Conservation (phyloP, 2,329 filamentous ascomycete species). For the Aspergillus sp. region DNA sequence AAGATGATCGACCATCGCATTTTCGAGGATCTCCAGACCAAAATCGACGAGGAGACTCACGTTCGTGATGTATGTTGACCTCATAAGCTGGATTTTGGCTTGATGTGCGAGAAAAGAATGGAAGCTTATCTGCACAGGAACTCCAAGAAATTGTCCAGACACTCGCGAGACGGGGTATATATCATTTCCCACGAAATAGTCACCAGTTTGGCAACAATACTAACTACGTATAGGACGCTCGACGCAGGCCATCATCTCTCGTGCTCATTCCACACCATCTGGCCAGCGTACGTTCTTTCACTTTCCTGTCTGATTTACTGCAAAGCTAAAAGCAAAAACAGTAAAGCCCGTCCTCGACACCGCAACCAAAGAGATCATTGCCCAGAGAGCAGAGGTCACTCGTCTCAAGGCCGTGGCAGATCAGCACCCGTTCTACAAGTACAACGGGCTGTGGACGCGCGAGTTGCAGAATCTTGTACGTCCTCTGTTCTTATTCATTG, state of each 20-base stretch:
- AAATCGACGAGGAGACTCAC: slow-evolving; percentile 78
- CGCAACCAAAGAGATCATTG: slow-evolving; percentile 62
- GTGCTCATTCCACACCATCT: slow-evolving; percentile 80
- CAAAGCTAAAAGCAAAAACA: slow-evolving; percentile 26
- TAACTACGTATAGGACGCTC: slow-evolving; percentile 51
- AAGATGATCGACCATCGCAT: slow-evolving; percentile 71
- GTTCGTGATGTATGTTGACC: slow-evolving; percentile 60
- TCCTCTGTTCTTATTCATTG: neutral
- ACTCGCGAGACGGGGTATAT: slow-evolving; percentile 66
- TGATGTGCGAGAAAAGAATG: slow-evolving; percentile 7
- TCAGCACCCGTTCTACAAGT: slow-evolving; percentile 95
- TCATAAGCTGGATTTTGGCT: neutral
- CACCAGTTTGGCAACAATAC: slow-evolving; percentile 1
- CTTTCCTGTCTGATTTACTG: neutral
- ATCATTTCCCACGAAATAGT: neutral
- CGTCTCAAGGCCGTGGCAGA: slow-evolving; percentile 69
- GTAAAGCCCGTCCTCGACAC: slow-evolving; percentile 63
- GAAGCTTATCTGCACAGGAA: slow-evolving; percentile 42
- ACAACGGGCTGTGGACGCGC: slow-evolving; percentile 80
- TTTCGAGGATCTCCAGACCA: slow-evolving; percentile 78
- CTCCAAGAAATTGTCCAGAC: slow-evolving; percentile 73
- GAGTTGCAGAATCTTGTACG: slow-evolving; percentile 68
- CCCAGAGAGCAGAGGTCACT: slow-evolving; percentile 63
- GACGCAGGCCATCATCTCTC: slow-evolving; percentile 74
- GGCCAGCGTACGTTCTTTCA: slow-evolving; percentile 46